Evolutionary conservation across 1,139 yeast species (phyloP).

Genomic region (Blastobotrys raffinosifermentans): DNA sequence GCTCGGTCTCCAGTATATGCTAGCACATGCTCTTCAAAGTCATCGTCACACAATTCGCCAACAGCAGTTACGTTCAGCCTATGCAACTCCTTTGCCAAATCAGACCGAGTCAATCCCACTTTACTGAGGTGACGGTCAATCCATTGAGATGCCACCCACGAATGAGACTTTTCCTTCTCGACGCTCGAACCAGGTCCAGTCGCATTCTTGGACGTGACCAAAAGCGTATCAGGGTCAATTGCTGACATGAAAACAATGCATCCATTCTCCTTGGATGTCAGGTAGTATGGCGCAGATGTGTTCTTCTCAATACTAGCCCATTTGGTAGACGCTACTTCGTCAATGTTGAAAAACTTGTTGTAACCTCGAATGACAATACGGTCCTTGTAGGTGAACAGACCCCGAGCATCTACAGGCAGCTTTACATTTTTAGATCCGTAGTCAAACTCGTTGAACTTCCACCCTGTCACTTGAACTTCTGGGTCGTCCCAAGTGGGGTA

Average conservation of each 20-base stretch:
- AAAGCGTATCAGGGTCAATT: conserved; percentile 64
- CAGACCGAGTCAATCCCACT: conserved; percentile 37
- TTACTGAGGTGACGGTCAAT: conserved; percentile 47
- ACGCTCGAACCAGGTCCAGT: conserved; percentile 60
- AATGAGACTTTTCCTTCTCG: conserved; percentile 53
- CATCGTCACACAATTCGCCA: conserved; percentile 88
- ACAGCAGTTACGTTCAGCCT: conserved; percentile 68
- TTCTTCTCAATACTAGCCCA: conserved; percentile 41
- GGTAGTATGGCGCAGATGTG: conserved; percentile 71
- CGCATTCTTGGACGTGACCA: conserved; percentile 80
- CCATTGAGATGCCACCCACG: conserved; percentile 61
- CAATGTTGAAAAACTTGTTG: conserved; percentile 85
- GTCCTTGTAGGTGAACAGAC: conserved; percentile 59
- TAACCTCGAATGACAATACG: conserved; percentile 77
- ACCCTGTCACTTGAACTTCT: conserved; percentile 33
- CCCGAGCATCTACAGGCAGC: conserved; percentile 76
- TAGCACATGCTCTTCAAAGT: conserved; percentile 89
- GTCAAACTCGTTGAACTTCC: conserved; percentile 92
- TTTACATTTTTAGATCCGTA: conserved; percentile 50
- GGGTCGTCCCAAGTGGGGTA: conserved; percentile 29
- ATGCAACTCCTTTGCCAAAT: conserved; percentile 53
- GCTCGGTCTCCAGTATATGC: conserved; percentile 61
- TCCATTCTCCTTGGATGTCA: conserved; percentile 88
- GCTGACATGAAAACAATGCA: conserved; percentile 85
- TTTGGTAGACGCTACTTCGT: conserved; percentile 53